Conservation (phyloP, 352 stramenopile species). For the Elongisporangium prolatum region DNA sequence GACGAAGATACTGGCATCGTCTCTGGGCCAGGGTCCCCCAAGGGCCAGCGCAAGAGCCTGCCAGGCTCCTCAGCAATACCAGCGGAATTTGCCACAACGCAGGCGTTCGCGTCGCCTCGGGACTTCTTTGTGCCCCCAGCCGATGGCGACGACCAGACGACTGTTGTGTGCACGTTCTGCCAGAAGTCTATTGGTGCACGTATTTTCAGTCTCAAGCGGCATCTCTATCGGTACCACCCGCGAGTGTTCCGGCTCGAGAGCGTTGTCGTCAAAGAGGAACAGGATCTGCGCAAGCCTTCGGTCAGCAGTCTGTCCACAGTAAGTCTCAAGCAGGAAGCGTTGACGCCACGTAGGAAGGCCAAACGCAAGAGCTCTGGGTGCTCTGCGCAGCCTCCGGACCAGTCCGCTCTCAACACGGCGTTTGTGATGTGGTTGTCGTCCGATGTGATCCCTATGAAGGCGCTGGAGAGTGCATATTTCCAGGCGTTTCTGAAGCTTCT, state of each 20-base stretch:
- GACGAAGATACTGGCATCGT: constrained; percentile 12
- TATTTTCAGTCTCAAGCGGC: constrained; percentile 42
- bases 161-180: constrained; percentile 40
- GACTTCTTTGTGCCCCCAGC: constrained; percentile 39
- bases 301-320: constrained; percentile 17
- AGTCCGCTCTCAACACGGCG: constrained; percentile 16
- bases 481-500: constrained; percentile 27
- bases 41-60: neutral
- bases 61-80: constrained; percentile 23
- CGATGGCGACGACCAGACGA: constrained; percentile 10
- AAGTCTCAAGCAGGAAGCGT: constrained; percentile 11
- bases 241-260: constrained; percentile 34
- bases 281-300: constrained; percentile 4
- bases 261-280: constrained; percentile 1
- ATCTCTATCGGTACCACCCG: constrained; percentile 39
- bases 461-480: constrained; percentile 31
- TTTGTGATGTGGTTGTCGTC: constrained; percentile 38
- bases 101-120: constrained; percentile 32
- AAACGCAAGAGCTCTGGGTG: constrained; percentile 1
- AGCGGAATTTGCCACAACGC: constrained; percentile 31
- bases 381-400: neutral
- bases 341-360: constrained; percentile 17
- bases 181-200: constrained; percentile 37
- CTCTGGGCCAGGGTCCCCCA: neutral
- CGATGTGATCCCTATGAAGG: constrained; percentile 42